Evolutionary conservation across 192 early-diverging fungal species (phyloP).

Genomic region (Mortierella alpina): DNA sequence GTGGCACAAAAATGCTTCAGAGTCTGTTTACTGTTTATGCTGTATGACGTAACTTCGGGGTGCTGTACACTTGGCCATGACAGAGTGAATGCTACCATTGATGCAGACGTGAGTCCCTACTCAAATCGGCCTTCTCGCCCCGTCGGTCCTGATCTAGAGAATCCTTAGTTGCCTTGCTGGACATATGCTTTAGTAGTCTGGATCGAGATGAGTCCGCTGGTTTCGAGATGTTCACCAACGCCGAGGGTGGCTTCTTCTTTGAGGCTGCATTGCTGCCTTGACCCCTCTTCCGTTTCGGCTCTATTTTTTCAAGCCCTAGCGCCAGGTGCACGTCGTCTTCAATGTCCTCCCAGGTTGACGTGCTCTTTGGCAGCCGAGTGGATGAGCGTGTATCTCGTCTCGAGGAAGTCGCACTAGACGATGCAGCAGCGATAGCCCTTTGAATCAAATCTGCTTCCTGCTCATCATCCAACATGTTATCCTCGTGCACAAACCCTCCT

Average conservation of each 20-base stretch:
- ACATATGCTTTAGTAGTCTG: constrained; percentile 45
- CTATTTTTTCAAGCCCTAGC: constrained; percentile 46
- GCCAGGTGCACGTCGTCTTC: constrained; percentile 60
- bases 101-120: constrained; percentile 22
- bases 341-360: constrained; percentile 57
- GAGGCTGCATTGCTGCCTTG: neutral
- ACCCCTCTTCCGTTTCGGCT: constrained; percentile 37
- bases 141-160: constrained; percentile 27
- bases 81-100: constrained; percentile 8
- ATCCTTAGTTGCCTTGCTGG: constrained; percentile 14
- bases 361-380: constrained; percentile 1
- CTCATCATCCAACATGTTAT: constrained; percentile 7
- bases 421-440: constrained; percentile 10
- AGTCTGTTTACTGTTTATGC: no score
- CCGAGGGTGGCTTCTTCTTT: constrained; percentile 27
- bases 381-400: no score
- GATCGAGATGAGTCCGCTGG: constrained; percentile 38
- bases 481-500: constrained; percentile 17
- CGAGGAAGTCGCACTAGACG: neutral
- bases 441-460: constrained; percentile 11
- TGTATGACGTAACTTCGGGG: no score
- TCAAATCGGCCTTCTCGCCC: neutral
- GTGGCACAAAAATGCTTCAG: no score
- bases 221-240: constrained; percentile 59
- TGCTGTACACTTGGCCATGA: no score